Conservation (phyloP, 495 filamentous ascomycete genomes). For the Penicillium egyptiacum region DNA sequence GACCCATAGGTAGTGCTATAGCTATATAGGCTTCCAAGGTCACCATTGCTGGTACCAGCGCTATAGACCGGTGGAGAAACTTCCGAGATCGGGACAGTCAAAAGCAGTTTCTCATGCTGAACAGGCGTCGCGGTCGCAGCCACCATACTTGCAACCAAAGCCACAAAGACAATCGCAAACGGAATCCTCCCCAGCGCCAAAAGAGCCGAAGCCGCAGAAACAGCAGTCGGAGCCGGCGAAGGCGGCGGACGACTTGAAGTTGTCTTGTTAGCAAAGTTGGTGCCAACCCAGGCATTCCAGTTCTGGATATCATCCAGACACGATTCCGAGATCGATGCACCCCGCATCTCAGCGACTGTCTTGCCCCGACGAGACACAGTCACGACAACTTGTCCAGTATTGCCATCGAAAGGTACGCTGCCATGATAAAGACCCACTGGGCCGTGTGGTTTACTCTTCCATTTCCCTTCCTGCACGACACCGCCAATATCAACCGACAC, state of each 20-base stretch:
- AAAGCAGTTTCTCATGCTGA: not conserved
- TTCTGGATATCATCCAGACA: constrained; percentile 9
- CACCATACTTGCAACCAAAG: constrained; percentile 8
- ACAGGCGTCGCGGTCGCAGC: constrained; percentile 1
- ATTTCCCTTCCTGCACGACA: constrained; percentile 25
- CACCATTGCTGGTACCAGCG: not conserved
- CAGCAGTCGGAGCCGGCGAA: not conserved
- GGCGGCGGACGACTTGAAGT: not conserved
- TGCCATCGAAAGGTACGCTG: constrained; percentile 45
- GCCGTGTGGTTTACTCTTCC: constrained; percentile 25
- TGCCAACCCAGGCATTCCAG: constrained; percentile 12
- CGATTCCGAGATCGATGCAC: constrained; percentile 1
- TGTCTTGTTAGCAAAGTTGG: constrained; percentile 1
- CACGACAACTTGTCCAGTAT: constrained; percentile 34
- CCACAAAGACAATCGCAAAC: constrained; percentile 5
- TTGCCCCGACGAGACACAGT: constrained; percentile 4
- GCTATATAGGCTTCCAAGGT: not conserved
- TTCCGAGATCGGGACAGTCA: not conserved
- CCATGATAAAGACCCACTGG: constrained; percentile 51
- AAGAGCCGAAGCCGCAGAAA: constrained; percentile 7
- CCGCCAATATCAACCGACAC: constrained; percentile 41
- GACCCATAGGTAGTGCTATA: not conserved
- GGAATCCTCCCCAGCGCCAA: not conserved
- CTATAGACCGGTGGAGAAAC: not conserved
- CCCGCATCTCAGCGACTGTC: constrained; percentile 8